phyloP scores from a whole-genome alignment of 2,329 filamentous ascomycete genomes.

The Penicillium sp. region DNA sequence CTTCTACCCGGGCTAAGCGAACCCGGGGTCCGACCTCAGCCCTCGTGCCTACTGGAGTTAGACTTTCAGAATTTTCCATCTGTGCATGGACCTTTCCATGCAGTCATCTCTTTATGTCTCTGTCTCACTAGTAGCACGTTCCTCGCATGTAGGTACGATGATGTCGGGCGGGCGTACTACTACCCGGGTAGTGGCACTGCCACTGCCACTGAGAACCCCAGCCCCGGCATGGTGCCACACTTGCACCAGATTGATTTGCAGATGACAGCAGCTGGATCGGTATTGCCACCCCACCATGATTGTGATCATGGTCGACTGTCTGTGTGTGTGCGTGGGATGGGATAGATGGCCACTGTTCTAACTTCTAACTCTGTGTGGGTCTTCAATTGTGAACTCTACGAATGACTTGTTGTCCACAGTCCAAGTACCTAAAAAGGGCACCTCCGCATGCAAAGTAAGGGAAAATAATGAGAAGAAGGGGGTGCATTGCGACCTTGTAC shows the following conservation, averaged over 20 bases:
- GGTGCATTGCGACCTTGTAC: neutral
- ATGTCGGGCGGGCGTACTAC: too few species aligned
- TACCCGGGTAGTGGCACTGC: too few species aligned
- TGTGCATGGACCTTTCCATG: neutral
- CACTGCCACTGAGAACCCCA: too few species aligned
- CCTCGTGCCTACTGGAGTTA: too few species aligned
- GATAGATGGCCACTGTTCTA: too few species aligned
- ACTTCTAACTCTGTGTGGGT: too few species aligned
- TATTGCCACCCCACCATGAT: neutral
- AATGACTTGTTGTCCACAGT: too few species aligned
- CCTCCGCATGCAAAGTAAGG: neutral
- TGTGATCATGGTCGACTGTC: neutral
- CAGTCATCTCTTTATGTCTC: neutral
- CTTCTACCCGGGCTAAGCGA: neutral
- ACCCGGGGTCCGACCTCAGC: neutral
- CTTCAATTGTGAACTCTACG: too few species aligned
- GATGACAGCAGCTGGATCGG: neutral
- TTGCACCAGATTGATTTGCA: neutral
- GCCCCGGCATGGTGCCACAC: too few species aligned
- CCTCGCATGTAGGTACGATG: too few species aligned
- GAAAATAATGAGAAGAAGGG: neutral
- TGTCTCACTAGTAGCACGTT: neutral
- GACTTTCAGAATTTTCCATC: too few species aligned
- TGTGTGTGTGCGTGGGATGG: conserved; percentile 24
- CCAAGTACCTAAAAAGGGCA: too few species aligned